These are phyloP conservation scores for Corinectria fuckeliana DNA, from an alignment of 2,329 filamentous ascomycete genomes.

Conservation along the genomic window DNA sequence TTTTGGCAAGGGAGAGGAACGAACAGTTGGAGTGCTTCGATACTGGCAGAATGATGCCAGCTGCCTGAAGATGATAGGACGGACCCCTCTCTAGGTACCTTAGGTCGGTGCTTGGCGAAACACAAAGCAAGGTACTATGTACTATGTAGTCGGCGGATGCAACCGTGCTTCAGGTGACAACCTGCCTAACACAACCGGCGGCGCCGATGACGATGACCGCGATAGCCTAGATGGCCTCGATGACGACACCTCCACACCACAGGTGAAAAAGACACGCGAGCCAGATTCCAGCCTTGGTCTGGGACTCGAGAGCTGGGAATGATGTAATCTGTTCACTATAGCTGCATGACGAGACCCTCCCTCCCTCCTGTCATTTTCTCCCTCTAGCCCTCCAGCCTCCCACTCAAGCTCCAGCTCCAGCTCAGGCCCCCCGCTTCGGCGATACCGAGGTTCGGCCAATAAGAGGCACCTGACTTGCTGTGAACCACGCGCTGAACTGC, in stretches of 20 bases:
- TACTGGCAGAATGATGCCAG: too few relatives aligned
- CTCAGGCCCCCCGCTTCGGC: not conserved
- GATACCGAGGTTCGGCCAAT: constrained; percentile 1
- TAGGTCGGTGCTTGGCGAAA: too few relatives aligned
- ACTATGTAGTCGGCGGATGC: too few relatives aligned
- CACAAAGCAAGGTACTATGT: too few relatives aligned
- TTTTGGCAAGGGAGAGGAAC: constrained; percentile 20
- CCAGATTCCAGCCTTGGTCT: not conserved
- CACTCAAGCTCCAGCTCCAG: not conserved
- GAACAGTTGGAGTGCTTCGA: too few relatives aligned
- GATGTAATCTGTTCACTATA: not conserved
- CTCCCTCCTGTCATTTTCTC: not conserved
- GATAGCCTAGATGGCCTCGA: constrained; percentile 37
- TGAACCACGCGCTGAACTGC: not conserved
- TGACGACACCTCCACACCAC: constrained; percentile 32
- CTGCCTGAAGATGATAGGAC: too few relatives aligned
- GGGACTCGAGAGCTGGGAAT: not conserved
- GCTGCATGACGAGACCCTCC: not conserved
- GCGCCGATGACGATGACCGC: constrained; percentile 28
- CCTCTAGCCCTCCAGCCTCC: too few relatives aligned
- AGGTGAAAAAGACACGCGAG: constrained; percentile 12
- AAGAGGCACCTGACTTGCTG: not conserved
- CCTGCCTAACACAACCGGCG: not conserved
- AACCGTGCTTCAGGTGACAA: too few relatives aligned
- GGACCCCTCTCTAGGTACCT: too few relatives aligned